These are phyloP conservation scores for Groenewaldozyma tartarivorans DNA, from an alignment of 805 yeast genomes.

Conservation along the genomic window DNA sequence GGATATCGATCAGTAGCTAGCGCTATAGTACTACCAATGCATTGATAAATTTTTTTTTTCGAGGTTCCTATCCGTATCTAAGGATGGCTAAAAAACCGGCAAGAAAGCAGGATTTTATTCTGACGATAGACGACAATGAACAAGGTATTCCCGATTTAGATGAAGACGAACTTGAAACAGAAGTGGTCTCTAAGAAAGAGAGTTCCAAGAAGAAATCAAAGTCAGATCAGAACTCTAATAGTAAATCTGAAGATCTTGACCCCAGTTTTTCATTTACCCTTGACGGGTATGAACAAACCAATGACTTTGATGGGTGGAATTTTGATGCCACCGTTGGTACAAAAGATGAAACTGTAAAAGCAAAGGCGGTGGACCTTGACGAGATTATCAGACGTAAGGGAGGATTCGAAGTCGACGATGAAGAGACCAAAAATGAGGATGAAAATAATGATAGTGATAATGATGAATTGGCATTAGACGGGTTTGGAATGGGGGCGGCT, in stretches of 20 bases:
- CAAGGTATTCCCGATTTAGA: slow-evolving; percentile 52
- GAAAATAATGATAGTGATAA: slow-evolving; percentile 31
- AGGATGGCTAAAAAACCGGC: slow-evolving; percentile 4
- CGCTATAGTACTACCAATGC: slow-evolving; percentile 17
- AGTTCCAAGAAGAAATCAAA: slow-evolving; percentile 11
- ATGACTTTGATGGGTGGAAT: slow-evolving; percentile 71
- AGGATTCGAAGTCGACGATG: slow-evolving; percentile 46
- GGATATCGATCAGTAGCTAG: too few relatives aligned
- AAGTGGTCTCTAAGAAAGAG: slow-evolving; percentile 12
- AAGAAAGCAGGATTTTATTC: slow-evolving; percentile 45
- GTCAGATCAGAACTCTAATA: slow-evolving; percentile 33
- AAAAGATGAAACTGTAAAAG: slow-evolving; percentile 31
- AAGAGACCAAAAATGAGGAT: slow-evolving; percentile 25
- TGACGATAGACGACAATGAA: slow-evolving; percentile 76
- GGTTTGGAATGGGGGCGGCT: slow-evolving; percentile 28
- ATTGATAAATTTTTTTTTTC: slow-evolving; percentile 2
- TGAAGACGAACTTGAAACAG: slow-evolving; percentile 35
- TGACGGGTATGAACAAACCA: slow-evolving; percentile 31
- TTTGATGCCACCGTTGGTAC: slow-evolving; percentile 38
- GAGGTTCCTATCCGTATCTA: slow-evolving; percentile 1
- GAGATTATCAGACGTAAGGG: slow-evolving; percentile 81
- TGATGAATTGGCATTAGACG: slow-evolving; percentile 35
- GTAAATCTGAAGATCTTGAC: slow-evolving; percentile 33
- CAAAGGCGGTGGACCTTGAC: slow-evolving; percentile 71
- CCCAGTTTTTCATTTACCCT: slow-evolving; percentile 65